These are phyloP conservation scores for Alternaria sp. DNA, from an alignment of 2,329 filamentous ascomycete genomes.

Conservation along the genomic window DNA sequence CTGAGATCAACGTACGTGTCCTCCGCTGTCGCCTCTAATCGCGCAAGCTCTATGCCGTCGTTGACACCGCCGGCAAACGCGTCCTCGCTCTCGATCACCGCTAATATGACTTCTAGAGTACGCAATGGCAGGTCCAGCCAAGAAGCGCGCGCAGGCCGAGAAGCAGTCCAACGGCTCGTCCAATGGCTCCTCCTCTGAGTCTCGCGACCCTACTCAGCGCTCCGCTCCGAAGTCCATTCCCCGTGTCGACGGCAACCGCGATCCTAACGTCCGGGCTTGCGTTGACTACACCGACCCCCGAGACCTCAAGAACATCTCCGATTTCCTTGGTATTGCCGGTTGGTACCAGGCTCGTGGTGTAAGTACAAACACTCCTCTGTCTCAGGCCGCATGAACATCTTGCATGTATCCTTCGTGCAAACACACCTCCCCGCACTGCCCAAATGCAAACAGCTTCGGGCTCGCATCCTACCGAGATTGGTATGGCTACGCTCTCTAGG, in stretches of 20 bases:
- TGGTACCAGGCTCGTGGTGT: conserved; percentile 48
- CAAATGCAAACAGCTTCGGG: conserved; percentile 6
- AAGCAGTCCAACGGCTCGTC: conserved; percentile 33
- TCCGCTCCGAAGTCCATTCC: conserved; percentile 38
- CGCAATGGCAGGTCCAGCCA: conserved; percentile 48
- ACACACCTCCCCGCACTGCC: neutral
- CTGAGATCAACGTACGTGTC: conserved; percentile 21
- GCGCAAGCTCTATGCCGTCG: neutral
- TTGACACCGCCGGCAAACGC: neutral
- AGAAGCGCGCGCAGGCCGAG: conserved; percentile 42
- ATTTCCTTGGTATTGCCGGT: conserved; percentile 43
- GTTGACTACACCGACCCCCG: conserved; percentile 34
- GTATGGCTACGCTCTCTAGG: neutral
- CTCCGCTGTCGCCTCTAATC: neutral
- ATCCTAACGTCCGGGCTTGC: conserved; percentile 23
- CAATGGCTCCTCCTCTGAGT: conserved; percentile 32
- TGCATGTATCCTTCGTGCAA: conserved; percentile 3
- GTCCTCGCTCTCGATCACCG: conserved; percentile 7
- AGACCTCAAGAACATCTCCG: conserved; percentile 46
- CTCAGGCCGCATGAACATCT: conserved; percentile 11
- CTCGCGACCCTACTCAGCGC: conserved; percentile 32
- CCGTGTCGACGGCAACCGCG: conserved; percentile 45
- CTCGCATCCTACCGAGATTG: neutral
- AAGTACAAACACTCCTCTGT: conserved; percentile 33
- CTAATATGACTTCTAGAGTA: conserved; percentile 27